Evolutionary conservation across 106 monocot species (phyloP).

Genomic region (Dendrobium chrysotoxum): DNA sequence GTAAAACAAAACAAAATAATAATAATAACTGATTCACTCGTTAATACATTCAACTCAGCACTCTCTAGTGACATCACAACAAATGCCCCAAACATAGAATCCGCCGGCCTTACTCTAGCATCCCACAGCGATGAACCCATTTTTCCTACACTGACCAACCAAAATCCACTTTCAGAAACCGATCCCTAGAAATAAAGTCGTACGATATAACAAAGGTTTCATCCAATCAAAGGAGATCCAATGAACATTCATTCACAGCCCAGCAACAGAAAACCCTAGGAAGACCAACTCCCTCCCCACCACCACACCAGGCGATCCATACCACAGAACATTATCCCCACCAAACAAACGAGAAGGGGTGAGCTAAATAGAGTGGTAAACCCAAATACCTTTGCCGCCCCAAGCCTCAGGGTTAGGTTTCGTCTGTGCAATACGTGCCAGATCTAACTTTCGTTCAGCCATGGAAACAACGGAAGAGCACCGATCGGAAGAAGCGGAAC

Average conservation of each 20-base stretch:
- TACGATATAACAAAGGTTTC: not conserved
- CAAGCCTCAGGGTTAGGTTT: conserved; percentile 26
- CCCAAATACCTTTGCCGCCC: conserved; percentile 23
- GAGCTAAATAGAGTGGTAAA: not conserved
- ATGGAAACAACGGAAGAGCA: conserved; percentile 11
- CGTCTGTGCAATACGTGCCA: conserved; percentile 17
- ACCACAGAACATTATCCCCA: not conserved
- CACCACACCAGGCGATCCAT: not conserved
- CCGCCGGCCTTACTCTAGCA: not conserved
- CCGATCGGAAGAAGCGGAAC: not conserved
- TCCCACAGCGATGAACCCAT: not conserved
- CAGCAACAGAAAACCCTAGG: conserved; percentile 1
- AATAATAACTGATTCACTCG: not conserved
- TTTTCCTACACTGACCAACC: not conserved
- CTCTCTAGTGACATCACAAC: not conserved
- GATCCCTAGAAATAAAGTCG: not conserved
- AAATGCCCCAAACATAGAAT: not conserved
- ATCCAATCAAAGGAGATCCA: not conserved
- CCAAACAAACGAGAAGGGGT: not conserved
- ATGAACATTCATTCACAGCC: not conserved
- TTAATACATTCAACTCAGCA: not conserved
- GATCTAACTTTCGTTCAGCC: conserved; percentile 49
- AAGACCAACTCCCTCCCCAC: not conserved
- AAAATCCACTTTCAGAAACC: not conserved
- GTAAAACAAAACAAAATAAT: not conserved